A percentile compares a stretch with the other conserved stretches of the same genome.
phyloP scores from a whole-genome alignment of 139 green algal genomes.

The Coccomyxa sp. region DNA sequence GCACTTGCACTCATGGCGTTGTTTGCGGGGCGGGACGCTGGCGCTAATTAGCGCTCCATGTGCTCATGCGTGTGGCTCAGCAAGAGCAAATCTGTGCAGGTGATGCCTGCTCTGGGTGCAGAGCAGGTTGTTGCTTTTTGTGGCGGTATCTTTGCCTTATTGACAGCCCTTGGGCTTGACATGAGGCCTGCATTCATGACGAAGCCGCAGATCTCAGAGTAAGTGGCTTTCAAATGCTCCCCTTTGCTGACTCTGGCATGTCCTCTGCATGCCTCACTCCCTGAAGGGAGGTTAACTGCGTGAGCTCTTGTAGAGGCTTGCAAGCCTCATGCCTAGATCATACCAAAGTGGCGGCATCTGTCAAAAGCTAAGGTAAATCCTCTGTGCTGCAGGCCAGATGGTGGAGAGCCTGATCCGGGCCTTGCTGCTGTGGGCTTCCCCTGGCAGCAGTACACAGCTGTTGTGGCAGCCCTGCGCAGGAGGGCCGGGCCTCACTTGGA shows the following conservation, averaged over 20 bases:
- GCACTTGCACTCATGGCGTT: background rate
- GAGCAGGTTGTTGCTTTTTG: constrained; percentile 48
- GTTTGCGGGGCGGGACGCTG: background rate
- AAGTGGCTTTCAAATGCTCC: background rate
- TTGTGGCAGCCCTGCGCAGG: background rate
- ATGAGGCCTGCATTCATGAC: background rate
- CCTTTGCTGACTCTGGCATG: background rate
- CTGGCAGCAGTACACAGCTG: background rate
- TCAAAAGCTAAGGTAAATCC: background rate
- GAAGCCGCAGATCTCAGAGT: background rate
- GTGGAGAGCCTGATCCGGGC: background rate
- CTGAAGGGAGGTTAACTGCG: background rate
- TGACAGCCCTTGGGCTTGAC: constrained; percentile 37
- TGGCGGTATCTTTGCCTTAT: constrained; percentile 52
- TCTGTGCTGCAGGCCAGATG: background rate
- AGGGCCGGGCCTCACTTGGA: background rate
- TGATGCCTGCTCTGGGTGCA: constrained; percentile 39
- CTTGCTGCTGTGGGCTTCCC: no score
- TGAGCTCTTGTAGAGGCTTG: background rate
- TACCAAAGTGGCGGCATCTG: background rate
- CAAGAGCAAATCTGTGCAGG: constrained; percentile 7
- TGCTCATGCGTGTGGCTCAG: background rate
- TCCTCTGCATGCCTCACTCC: background rate
- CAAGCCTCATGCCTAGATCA: background rate
- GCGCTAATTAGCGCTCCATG: background rate